These are phyloP conservation scores for Globisporangium paddicum DNA, from an alignment of 352 stramenopile genomes.

Conservation along the genomic window DNA sequence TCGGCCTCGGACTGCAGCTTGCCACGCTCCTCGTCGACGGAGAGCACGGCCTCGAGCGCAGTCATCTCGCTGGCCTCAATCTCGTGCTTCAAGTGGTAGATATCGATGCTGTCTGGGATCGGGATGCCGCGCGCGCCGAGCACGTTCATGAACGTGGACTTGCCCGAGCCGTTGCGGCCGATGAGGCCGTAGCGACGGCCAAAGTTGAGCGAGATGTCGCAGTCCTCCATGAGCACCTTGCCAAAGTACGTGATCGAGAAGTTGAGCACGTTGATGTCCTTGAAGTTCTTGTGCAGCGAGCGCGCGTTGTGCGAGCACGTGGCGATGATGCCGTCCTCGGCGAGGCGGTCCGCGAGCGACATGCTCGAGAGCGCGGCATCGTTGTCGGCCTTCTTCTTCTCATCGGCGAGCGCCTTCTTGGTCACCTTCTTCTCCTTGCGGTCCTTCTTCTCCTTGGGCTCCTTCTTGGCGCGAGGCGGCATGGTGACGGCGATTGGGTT, in stretches of 20 bases:
- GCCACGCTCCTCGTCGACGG: constrained; percentile 92
- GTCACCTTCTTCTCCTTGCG: constrained; percentile 75
- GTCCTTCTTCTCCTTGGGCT: constrained; percentile 68
- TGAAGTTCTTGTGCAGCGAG: constrained; percentile 92
- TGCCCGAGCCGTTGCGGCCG: too few relatives aligned
- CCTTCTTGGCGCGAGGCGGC: constrained; percentile 24
- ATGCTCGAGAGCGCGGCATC: constrained; percentile 61
- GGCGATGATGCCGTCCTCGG: constrained; percentile 93
- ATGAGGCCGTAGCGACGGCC: constrained; percentile 97
- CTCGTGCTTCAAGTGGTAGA: constrained; percentile 97
- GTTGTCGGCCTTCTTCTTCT: constrained; percentile 73
- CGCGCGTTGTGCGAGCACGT: constrained; percentile 94
- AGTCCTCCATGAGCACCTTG: constrained; percentile 95
- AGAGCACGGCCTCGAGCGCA: constrained; percentile 93
- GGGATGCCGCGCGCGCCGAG: constrained; percentile 93
- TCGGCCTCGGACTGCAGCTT: constrained; percentile 93
- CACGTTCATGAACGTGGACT: constrained; percentile 97
- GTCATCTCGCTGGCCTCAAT: constrained; percentile 94
- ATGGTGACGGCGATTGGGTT: constrained; percentile 7
- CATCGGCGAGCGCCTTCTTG: constrained; percentile 69
- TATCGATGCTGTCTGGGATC: constrained; percentile 95
- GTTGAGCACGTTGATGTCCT: constrained; percentile 97
- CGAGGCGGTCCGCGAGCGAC: constrained; percentile 86
- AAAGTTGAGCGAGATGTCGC: constrained; percentile 96
- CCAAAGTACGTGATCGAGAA: constrained; percentile 97